Conservation (phyloP, 768 basidiomycete genomes). For the Lepiota brunneoincarnata region DNA sequence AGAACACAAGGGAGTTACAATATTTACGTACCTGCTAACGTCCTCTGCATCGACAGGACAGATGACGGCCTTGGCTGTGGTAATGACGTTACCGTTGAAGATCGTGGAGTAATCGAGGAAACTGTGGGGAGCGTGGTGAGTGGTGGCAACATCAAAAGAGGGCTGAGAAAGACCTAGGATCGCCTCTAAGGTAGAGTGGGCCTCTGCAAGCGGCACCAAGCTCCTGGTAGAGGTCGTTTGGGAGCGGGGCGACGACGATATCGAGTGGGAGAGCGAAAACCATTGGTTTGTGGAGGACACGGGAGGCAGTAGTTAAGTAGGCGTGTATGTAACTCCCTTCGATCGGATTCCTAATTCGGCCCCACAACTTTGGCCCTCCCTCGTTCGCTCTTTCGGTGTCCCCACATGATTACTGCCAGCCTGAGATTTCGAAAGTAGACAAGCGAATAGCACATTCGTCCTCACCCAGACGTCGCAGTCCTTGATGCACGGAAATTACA, state of each 20-base stretch:
- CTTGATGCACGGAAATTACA: not conserved
- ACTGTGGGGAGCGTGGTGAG: conserved; percentile 22
- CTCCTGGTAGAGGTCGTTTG: conserved; percentile 39
- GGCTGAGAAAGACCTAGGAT: conserved; percentile 18
- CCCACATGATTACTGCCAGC: not conserved
- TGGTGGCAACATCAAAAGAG: not conserved
- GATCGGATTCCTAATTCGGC: not conserved
- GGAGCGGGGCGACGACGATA: conserved; percentile 23
- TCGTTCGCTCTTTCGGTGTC: not conserved
- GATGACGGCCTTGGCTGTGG: conserved; percentile 58
- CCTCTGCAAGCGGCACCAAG: conserved; percentile 46
- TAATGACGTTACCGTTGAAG: conserved; percentile 77
- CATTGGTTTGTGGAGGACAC: not conserved
- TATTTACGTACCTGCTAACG: conserved; percentile 63
- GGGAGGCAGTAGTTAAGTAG: conserved; percentile 1
- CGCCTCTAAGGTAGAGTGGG: conserved; percentile 40
- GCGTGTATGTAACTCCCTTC: not conserved
- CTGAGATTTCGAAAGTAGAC: not conserved
- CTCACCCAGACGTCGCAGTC: no score
- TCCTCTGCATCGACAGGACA: conserved; percentile 79
- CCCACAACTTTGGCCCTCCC: not conserved
- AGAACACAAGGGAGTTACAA: not conserved
- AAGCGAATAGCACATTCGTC: no score
- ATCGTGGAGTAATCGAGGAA: conserved; percentile 50
- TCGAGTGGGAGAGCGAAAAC: conserved; percentile 9